Evolutionary conservation across 2,329 filamentous ascomycete species (phyloP), one percentile per base, ranked within the genome.

Genomic region (Trichoderma koningii): DNA sequence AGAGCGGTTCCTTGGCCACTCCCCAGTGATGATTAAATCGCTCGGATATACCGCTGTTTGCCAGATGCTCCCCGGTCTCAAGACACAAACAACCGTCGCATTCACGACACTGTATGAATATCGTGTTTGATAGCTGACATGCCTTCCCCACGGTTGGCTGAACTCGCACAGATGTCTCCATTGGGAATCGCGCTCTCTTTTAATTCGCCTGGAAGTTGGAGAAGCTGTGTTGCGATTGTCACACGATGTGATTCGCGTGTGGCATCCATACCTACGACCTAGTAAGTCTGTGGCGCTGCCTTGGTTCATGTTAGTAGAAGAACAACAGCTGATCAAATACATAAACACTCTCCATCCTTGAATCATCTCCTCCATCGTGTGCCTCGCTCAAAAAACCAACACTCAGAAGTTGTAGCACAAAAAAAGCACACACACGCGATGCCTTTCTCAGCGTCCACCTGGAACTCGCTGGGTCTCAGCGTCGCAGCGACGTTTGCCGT

Each of bases 381-480:
- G n/a, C n/a, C n/a, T n/a, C n/a, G n/a, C n/a, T n/a, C n/a, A n/a
- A n/a, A n/a, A n/a, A n/a, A n/a, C n/a, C n/a, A n/a, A n/a, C n/a
- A n/a, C n/a, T n/a, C n/a, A n/a, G n/a, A n/a, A n/a, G n/a, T 9
- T 34, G 30, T 34, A 34, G 30, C 3, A 9, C 30, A 34, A 34
- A 10, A 2, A 9, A 1, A 7, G 10, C 30, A 30, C 30, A 30
- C 30, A 30, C 2, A 30, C 30, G 9, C 12, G 42, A 56, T 64
- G 61, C 41, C 51, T 47, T 38, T 42, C 19, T 66, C 66, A 12
- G 15, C 55, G 7, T 57, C 68, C 3, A 68, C 69, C 5, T 71
- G 69, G 69, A 70, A 67, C 52, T 42, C 64, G 0, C 66, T 70
- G 12, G 69, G 69, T 3, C 59, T 71, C 3, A 67, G 69, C n/a